Evolutionary conservation across 1,284 basidiomycete species (phyloP), one percentile per base, ranked within the genome.

Genomic region (Inonotus obliquus): DNA sequence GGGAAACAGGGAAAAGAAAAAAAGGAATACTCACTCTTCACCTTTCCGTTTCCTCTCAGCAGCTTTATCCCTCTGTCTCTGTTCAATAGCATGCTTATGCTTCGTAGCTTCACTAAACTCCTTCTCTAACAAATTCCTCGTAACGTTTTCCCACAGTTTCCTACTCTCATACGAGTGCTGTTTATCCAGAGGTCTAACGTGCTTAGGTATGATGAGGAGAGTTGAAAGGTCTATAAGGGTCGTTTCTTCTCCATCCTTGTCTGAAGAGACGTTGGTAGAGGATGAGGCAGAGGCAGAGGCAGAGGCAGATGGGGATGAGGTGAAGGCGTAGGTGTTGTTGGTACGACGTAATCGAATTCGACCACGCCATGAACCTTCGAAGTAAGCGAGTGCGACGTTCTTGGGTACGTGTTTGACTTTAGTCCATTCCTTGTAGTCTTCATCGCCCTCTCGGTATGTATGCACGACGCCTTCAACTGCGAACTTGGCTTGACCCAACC

Each of bases 281-380:
- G 41, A 44, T 11, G 41, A 6, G 13, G 41, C 4, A 14, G 41
- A 44, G 41, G 41, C 7, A 39, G 38, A 11, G n/a, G 2, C 11
- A 17, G 38, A 39, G n/a, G 72, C 66, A n/a, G n/a, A n/a, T n/a
- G 41, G 7, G 17, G 41, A 44, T 11, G 41, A 6, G 13, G 41
- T 1, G 13, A 17, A 44, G 41, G 41, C 7, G n/a, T n/a, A n/a
- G 3, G 70, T 63, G 21, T 66, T 58, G 4, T 67, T 56, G 1
- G 70, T 87, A 56, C 82, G 81, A 71, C 86, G 87, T 86, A 92
- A 98, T 49, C 86, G 85, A 69, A 99, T 85, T 63, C 81, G 77
- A 61, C 88, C 87, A 67, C 87, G 83, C 96, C 96, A 99, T 61
- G 85, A 86, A 1, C 96, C 96, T 61, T 96, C 92, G 61, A 98